Evolutionary conservation across 176 grass and related monocot genomes (phyloP).

Genomic region (Oryza longistaminata): DNA sequence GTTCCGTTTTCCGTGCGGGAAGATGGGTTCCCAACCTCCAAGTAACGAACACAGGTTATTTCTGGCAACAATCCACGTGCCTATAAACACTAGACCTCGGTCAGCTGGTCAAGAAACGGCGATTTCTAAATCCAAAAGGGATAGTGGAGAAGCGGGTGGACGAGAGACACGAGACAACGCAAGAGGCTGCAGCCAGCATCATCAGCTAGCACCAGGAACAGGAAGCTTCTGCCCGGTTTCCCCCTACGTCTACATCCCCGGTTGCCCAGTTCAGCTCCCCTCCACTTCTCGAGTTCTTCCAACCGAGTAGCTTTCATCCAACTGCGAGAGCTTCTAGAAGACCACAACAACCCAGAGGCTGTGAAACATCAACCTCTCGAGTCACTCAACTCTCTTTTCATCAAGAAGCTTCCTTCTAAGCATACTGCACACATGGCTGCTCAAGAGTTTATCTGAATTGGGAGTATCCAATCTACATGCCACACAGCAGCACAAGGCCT

Average conservation of each 20-base stretch:
- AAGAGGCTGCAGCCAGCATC: neutral
- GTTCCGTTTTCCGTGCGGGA: too few relatives aligned
- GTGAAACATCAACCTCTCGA: neutral
- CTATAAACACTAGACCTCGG: neutral
- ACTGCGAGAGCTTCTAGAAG: constrained; percentile 30
- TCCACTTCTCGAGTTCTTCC: neutral
- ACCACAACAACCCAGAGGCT: neutral
- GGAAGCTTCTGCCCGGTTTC: constrained; percentile 34
- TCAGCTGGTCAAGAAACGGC: neutral
- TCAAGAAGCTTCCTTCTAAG: neutral
- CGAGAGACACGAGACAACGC: neutral
- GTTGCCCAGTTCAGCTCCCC: neutral
- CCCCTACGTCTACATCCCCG: neutral
- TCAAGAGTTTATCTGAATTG: neutral
- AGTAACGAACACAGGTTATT: too few relatives aligned
- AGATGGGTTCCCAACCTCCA: too few relatives aligned
- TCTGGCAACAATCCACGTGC: too few relatives aligned
- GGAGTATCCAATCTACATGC: neutral
- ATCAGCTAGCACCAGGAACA: neutral
- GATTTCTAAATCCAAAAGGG: neutral
- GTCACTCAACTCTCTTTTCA: neutral
- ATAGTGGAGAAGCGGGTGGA: constrained; percentile 6
- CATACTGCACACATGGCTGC: neutral
- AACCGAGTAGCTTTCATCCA: constrained; percentile 25
- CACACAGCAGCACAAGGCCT: neutral